Base-by-base conservation (phyloP, 495 filamentous ascomycete genomes). In the Podospora sp. region DNA sequence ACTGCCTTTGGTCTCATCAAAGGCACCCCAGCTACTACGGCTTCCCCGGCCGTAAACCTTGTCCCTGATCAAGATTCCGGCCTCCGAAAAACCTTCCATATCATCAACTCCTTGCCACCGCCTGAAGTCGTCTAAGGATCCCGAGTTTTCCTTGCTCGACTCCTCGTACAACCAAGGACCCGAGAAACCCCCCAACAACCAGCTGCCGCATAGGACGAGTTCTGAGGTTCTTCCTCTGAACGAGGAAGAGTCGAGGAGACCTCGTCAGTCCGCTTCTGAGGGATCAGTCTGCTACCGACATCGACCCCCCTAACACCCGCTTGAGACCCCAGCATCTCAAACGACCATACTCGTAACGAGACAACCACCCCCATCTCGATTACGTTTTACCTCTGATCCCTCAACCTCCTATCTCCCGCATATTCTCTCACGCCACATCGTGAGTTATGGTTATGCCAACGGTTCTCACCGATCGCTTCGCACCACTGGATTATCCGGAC, bases 191-290 rank as follows among this genome's bases (percentile, higher is more conserved):
- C 80, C 82, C 84, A 82, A 79, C 77, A 78, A 85, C 87, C 91
- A 94, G 91, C 93, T 96, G 93, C 93, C 93, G 93, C 93, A 97
- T 97, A 97, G 91, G 90, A 93, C 88, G 89, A 85, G 87, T 90
- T 89, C 86, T 88, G 85, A 87, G 90, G 88, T 93, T 94, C 93
- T 97, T 96, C 93, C 92, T 94, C 93, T 95, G 82, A 80, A 79
- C 70, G 92, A 90, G 92, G 92, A 91, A 93, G 92, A 91, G 90
- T 94, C 91, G 88, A 89, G 88, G 87, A 90, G 89, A 86, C 89
- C 88, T 89, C 86, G 90, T 88, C 89, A 89, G 89, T 87, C 89
- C 87, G 86, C 86, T 33, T 33, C 29, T 83, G 83, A 89, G 83
- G 91, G 90, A 87, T 89, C 89, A 84, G 91, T 80, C 77, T 80